Percentiles rank a stretch among this genome's conserved stretches.
Conservation (phyloP, 1,284 basidiomycete genomes). For the Vanrija sp. region DNA sequence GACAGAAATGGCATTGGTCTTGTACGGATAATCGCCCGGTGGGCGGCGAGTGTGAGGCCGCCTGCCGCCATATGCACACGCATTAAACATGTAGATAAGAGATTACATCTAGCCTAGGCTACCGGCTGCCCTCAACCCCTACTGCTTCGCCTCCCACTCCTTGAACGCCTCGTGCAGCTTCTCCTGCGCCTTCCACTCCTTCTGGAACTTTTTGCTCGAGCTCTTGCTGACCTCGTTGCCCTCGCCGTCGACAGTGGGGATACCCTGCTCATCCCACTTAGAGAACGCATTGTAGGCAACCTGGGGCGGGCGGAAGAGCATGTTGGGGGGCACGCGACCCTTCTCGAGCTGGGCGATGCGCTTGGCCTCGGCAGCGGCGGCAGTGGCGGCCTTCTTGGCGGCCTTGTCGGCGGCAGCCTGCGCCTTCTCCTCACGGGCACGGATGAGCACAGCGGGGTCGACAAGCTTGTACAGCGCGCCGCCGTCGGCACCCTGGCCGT, state of each 20-base stretch:
- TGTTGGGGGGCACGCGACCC: constrained; percentile 68
- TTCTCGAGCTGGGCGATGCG: constrained; percentile 74
- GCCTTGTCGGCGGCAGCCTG: constrained; percentile 69
- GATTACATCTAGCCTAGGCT: too few relatives aligned
- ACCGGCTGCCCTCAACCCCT: background rate
- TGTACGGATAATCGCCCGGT: too few relatives aligned
- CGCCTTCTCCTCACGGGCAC: constrained; percentile 85
- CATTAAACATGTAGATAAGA: background rate
- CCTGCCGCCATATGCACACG: background rate
- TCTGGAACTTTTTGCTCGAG: constrained; percentile 71
- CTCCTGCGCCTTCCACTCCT: constrained; percentile 72
- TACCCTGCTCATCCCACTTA: constrained; percentile 76
- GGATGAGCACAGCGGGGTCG: constrained; percentile 73
- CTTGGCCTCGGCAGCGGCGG: constrained; percentile 69
- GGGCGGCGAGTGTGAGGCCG: too few relatives aligned
- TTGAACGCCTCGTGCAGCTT: constrained; percentile 69
- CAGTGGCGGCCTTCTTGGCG: constrained; percentile 71
- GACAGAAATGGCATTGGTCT: too few relatives aligned
- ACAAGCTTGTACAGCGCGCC: constrained; percentile 91
- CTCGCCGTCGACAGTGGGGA: constrained; percentile 77
- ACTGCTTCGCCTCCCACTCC: constrained; percentile 29
- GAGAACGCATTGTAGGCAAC: constrained; percentile 64
- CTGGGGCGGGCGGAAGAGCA: constrained; percentile 81
- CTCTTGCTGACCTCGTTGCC: constrained; percentile 85
- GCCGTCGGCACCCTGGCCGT: constrained; percentile 84